Base-by-base conservation (phyloP, 345 rosid genomes). In the Pistacia atlantica region DNA sequence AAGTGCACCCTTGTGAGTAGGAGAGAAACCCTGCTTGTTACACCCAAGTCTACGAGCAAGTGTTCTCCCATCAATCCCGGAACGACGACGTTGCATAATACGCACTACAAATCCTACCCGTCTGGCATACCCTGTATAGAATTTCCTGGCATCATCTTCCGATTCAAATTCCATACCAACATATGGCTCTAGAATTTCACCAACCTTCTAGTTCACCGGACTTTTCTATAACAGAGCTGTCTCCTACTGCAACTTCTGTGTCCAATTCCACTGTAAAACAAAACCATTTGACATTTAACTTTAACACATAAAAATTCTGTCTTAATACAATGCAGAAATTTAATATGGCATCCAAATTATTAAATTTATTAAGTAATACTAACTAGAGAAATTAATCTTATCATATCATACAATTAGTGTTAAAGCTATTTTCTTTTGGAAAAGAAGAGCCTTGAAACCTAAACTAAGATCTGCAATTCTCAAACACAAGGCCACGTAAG, bases 41-140 rank as follows among this genome's bases (percentile, higher is more conserved):
- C 97, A 92, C 67, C 94, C 94, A 58, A 92, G 87, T 72, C 97
- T 86, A 65, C 94, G 94, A 65, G 97, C 93, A 77, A 92, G 93
- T 31, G 92, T 92, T 74, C 90, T 85, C 52, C 92, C 93, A 71
- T 92, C 94, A 72, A 87, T 84, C 72, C 94, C 94, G 13, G 94
- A 90, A 52, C 93, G 87, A 9, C 97, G 94, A 5, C 97, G 90
- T 79, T 92, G 97, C 94, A 90, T 90, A 56, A 92, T 69, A 14
- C 94, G 93, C 51, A 92, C 93, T 25, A 88, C 87, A 78, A 90
- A 92, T 73, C 97, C 97, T 52, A 85, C 55, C 67, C 75, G 80
- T 75, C 87, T 88, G 4, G 94, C 97, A 84, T 92, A 92, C 38
- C 87, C 92, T 4, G 69, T 70, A 49, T 92, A 92, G 69, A 89